Base-by-base conservation (phyloP, 2,329 filamentous ascomycete genomes). In the Cryphonectria radicalis region DNA sequence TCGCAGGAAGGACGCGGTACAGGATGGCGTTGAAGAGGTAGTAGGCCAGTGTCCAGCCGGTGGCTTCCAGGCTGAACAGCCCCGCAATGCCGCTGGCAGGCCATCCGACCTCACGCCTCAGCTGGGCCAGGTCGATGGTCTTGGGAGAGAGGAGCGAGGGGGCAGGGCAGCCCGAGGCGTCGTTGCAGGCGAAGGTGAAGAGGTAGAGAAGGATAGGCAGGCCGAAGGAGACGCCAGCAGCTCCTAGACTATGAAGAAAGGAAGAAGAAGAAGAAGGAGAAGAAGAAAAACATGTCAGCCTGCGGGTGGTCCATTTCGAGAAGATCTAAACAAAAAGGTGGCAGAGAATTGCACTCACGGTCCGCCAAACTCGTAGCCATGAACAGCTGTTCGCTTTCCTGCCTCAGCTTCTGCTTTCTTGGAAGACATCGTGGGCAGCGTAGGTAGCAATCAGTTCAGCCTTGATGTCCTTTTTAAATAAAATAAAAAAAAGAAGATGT, bases 121-220 rank as follows among this genome's bases (percentile, higher is more conserved):
- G 83, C 76, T 89, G 88, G 28, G 91, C 88, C 64, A 94, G 83
- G 59, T 90, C 90, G 72, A 97, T 83, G 11, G 88, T 92, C 70
- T 87, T 90, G 43, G 93, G 94, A 75, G 87, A 86, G 53, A 97
- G 87, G 11, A 95, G 86, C 4, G 93, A 94, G 4, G 95, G 94
- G 3, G 93, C 91, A 63, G 95, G 96, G 79, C 96, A 98, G 71
- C 96, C 95, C 11, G 93, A 92, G 74, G 97, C 85, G 80, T 98
- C 95, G 83, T 98, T 98, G 87, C 95, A 98, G 77, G 92, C 85
- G 79, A 98, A 97, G 63, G 91, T 87, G 78, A 95, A 91, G 76
- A 90, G 79, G 82, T 96, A 97, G 76, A 94, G 88, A 74, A 95
- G 86, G 59, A 94, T 73, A 0, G 95, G 95, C 0, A 98, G 89